A percentile compares a stretch with the other conserved stretches of the same genome.
Conservation (phyloP, 257 asterid genomes). For the Salvia splendens region DNA sequence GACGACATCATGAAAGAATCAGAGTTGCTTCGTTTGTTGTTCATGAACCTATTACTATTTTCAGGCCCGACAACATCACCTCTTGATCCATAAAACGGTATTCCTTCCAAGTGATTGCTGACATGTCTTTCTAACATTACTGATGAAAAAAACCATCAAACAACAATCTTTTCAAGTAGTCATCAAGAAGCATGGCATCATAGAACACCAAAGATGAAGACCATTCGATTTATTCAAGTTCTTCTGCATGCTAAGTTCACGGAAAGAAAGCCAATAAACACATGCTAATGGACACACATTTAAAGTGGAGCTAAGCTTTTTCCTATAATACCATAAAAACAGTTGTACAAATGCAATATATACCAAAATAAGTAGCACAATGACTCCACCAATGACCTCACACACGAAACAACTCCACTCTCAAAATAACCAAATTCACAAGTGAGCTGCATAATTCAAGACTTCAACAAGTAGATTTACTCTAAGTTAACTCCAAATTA, state of each 20-base stretch:
- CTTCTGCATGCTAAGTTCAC: not conserved
- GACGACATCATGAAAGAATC: conserved; percentile 67
- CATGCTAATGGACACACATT: not conserved
- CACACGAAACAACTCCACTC: conserved; percentile 44
- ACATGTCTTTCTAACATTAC: conserved; percentile 63
- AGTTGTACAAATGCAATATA: not conserved
- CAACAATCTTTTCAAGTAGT: conserved; percentile 23
- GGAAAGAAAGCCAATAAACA: not conserved
- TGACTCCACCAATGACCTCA: conserved; percentile 44
- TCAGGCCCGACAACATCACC: conserved; percentile 65
- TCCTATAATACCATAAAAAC: not conserved
- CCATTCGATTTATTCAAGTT: conserved; percentile 9
- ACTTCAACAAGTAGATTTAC: not conserved
- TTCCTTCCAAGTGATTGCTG: conserved; percentile 73
- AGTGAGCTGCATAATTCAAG: conserved; percentile 2
- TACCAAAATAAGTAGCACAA: conserved; percentile 19
- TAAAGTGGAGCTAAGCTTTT: not conserved
- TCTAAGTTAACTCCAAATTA: conserved; percentile 5
- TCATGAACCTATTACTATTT: conserved; percentile 52
- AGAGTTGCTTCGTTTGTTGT: conserved; percentile 75
- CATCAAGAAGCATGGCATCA: conserved; percentile 12
- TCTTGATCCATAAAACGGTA: conserved; percentile 70
- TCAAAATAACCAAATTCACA: conserved; percentile 31
- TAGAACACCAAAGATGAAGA: conserved; percentile 16
- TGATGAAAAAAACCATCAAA: conserved; percentile 42